Percentiles rank a stretch among this genome's conserved stretches.
Conservation (phyloP, 306 rosid species). For the Carpinus fangiana region DNA sequence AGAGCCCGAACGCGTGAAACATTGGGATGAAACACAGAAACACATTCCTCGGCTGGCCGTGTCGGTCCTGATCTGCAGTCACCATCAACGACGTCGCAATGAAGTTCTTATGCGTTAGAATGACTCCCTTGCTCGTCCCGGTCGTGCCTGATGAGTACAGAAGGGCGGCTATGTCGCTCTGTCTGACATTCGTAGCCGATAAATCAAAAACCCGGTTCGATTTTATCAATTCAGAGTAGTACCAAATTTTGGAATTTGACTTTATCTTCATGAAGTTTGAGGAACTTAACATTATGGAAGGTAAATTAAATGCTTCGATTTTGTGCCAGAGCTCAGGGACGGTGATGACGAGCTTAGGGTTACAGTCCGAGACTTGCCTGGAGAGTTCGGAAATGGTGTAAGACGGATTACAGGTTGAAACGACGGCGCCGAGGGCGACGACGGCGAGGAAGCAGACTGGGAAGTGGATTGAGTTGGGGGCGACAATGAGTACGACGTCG, state of each 20-base stretch:
- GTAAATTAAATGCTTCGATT: constrained; percentile 23
- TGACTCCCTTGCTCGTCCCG: constrained; percentile 54
- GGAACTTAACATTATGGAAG: constrained; percentile 27
- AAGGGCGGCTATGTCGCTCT: constrained; percentile 48
- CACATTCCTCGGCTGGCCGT: constrained; percentile 37
- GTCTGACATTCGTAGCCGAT: constrained; percentile 12
- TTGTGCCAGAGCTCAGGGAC: constrained; percentile 31
- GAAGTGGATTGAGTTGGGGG: constrained; percentile 29
- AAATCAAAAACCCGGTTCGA: constrained; percentile 9
- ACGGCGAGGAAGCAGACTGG: constrained; percentile 30
- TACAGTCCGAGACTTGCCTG: constrained; percentile 39
- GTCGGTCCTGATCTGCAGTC: constrained; percentile 36
- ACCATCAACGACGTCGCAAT: constrained; percentile 36
- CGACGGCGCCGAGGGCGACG: constrained; percentile 29
- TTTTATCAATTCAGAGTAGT: constrained; percentile 33
- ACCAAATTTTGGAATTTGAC: constrained; percentile 11
- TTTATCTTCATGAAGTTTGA: neutral
- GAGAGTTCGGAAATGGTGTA: constrained; percentile 36
- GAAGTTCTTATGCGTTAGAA: constrained; percentile 50
- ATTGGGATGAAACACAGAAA: constrained; percentile 47
- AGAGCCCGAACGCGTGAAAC: constrained; percentile 47
- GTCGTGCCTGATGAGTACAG: constrained; percentile 59
- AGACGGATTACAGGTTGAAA: constrained; percentile 34
- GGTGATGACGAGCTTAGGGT: constrained; percentile 41
- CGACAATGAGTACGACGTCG: constrained; percentile 39